Evolutionary conservation across 768 basidiomycete species (phyloP).

Genomic region (Nidularia sp.): DNA sequence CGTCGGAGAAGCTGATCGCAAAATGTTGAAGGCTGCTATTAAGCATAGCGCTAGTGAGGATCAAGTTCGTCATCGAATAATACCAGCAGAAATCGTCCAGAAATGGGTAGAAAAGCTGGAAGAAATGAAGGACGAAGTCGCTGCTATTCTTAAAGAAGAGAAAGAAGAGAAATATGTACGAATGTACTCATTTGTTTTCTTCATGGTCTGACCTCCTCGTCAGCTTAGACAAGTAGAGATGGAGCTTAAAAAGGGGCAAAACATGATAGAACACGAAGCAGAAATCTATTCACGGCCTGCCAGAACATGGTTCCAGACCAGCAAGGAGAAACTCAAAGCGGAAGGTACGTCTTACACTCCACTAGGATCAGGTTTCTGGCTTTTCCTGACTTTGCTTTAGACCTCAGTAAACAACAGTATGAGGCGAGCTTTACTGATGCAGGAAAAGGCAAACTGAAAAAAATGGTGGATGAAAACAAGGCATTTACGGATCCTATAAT

Average conservation of each 20-base stretch:
- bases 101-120: conserved; percentile 71
- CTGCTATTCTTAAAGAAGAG: conserved; percentile 82
- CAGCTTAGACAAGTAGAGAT: conserved; percentile 93
- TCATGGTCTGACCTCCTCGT: conserved; percentile 1
- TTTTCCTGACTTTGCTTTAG: conserved; percentile 32
- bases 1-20: conserved; percentile 93
- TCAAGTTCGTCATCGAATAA: conserved; percentile 82
- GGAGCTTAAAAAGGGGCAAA: conserved; percentile 92
- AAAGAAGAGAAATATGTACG: conserved; percentile 88
- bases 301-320: conserved; percentile 96
- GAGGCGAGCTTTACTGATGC: conserved; percentile 43
- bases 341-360: conserved; percentile 49
- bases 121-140: conserved; percentile 70
- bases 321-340: conserved; percentile 76
- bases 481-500: conserved; percentile 19
- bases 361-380: neutral
- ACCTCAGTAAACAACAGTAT: conserved; percentile 72
- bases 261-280: conserved; percentile 87
- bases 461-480: conserved; percentile 31
- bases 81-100: conserved; percentile 70
- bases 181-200: conserved; percentile 7
- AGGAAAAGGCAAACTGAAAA: conserved; percentile 35
- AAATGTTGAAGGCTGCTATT: conserved; percentile 93
- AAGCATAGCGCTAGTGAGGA: conserved; percentile 80
- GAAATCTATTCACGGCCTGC: conserved; percentile 94